phyloP scores from a whole-genome alignment of 768 basidiomycete genomes.

The Lactarius pseudohatsudake region DNA sequence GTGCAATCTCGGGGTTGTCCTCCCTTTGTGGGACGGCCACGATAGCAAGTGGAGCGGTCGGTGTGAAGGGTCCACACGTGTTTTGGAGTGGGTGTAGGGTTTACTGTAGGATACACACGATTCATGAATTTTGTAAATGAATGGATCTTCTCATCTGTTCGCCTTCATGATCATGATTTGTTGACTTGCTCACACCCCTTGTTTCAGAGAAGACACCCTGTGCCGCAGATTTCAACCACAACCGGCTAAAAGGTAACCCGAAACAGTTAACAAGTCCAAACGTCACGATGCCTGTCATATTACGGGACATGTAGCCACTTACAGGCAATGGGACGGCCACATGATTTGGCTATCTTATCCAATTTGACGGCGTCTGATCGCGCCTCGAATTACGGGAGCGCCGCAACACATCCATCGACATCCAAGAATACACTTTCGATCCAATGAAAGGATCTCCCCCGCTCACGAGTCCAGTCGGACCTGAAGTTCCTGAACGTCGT shows the following conservation, averaged over 20 bases:
- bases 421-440: neutral
- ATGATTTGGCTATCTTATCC: neutral
- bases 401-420: neutral
- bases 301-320: neutral
- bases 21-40: neutral
- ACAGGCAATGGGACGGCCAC: neutral
- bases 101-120: neutral
- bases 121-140: neutral
- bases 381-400: neutral
- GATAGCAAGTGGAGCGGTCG: neutral
- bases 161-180: neutral
- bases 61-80: neutral
- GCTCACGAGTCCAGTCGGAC: neutral
- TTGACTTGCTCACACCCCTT: neutral
- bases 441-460: neutral
- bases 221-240: neutral
- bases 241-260: neutral
- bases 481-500: neutral
- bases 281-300: neutral
- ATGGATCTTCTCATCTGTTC: slow-evolving; percentile 4
- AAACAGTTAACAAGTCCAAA: neutral
- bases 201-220: neutral
- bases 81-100: neutral
- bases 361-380: neutral
- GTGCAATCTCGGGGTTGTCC: neutral